phyloP scores from a whole-genome alignment of 441 rosid genomes.

The Bocquillonia castaneifolia region DNA sequence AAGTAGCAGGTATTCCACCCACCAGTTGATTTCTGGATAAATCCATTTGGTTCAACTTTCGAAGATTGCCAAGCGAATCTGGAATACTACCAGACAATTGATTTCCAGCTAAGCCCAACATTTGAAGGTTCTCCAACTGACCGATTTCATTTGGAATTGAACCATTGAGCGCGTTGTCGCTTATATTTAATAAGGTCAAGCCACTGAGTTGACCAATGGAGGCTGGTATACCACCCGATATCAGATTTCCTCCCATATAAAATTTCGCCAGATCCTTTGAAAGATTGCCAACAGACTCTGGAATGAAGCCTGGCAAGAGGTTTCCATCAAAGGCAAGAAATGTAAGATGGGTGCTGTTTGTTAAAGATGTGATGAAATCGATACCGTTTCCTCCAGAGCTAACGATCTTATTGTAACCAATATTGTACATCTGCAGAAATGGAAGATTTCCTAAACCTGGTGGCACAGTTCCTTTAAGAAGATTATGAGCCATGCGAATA shows the following conservation, averaged over 20 bases:
- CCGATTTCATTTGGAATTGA: slow-evolving; percentile 42
- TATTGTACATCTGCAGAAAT: slow-evolving; percentile 36
- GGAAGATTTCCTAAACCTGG: slow-evolving; percentile 38
- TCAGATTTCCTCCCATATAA: slow-evolving; percentile 38
- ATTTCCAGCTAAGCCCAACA: slow-evolving; percentile 37
- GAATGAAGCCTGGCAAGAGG: slow-evolving; percentile 37
- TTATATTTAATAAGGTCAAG: slow-evolving; percentile 40
- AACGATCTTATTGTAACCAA: slow-evolving; percentile 36
- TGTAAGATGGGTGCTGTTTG: slow-evolving; percentile 33
- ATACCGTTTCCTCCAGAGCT: slow-evolving; percentile 28
- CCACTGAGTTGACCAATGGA: slow-evolving; percentile 31
- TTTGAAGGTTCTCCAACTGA: slow-evolving; percentile 30
- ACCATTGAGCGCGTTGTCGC: slow-evolving; percentile 35
- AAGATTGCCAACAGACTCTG: slow-evolving; percentile 39
- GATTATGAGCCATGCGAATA: slow-evolving; percentile 36
- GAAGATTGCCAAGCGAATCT: slow-evolving; percentile 32
- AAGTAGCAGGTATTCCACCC: slow-evolving; percentile 36
- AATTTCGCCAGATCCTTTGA: slow-evolving; percentile 29
- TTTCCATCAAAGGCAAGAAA: slow-evolving; percentile 47
- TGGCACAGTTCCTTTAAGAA: slow-evolving; percentile 43
- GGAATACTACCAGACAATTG: slow-evolving; percentile 38
- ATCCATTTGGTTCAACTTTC: slow-evolving; percentile 32
- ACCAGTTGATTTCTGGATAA: slow-evolving; percentile 38
- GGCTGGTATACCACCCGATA: slow-evolving; percentile 25
- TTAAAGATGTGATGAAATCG: slow-evolving; percentile 35